Percentiles rank a stretch among this genome's conserved stretches.
phyloP scores from a whole-genome alignment of 2,329 filamentous ascomycete species.

The Biscogniauxia sp. region DNA sequence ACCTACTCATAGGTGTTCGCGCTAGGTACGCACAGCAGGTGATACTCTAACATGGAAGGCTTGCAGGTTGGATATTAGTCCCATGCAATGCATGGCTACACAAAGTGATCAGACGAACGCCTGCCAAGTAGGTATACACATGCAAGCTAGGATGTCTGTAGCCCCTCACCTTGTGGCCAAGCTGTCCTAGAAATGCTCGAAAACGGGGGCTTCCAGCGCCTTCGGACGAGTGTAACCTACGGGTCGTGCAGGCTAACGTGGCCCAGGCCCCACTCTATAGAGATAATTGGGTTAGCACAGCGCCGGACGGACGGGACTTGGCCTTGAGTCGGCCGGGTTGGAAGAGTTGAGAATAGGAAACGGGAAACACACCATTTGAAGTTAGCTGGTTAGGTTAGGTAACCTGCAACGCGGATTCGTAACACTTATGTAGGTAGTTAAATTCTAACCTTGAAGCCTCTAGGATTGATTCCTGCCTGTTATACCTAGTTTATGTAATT shows the following conservation, averaged over 20 bases:
- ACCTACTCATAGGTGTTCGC: not conserved
- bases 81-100: not conserved
- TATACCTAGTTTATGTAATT: too few species aligned
- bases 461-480: too few species aligned
- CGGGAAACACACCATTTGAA: too few species aligned
- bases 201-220: not conserved
- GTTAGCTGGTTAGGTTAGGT: too few species aligned
- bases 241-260: not conserved
- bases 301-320: too few species aligned
- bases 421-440: too few species aligned
- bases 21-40: too few species aligned
- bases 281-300: not conserved
- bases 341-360: too few species aligned
- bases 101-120: not conserved
- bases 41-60: too few species aligned
- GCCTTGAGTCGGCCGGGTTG: not conserved
- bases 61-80: not conserved
- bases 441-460: too few species aligned
- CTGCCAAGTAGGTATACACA: too few species aligned
- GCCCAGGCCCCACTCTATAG: not conserved
- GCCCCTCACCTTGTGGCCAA: not conserved
- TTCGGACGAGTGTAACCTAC: not conserved
- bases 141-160: not conserved
- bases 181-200: not conserved
- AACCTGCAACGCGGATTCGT: too few species aligned